phyloP scores from a whole-genome alignment of 23 red algal species.

The Agarophyton chilense region DNA sequence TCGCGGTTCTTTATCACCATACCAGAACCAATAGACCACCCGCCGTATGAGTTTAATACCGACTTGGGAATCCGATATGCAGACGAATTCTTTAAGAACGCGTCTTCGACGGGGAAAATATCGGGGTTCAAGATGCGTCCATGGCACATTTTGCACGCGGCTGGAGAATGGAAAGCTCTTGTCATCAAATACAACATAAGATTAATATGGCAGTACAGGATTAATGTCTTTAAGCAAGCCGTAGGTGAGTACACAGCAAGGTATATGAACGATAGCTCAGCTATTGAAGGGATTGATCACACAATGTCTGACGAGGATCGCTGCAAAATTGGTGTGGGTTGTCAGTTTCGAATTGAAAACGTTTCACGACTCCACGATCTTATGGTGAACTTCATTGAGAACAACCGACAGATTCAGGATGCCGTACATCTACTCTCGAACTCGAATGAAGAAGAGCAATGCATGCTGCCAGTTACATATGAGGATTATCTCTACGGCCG shows the following conservation, averaged over 20 bases:
- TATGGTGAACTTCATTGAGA: slow-evolving; percentile 38
- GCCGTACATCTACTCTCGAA: slow-evolving; percentile 34
- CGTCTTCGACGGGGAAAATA: slow-evolving; percentile 8
- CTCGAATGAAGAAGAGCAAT: slow-evolving; percentile 11
- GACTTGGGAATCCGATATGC: slow-evolving; percentile 17
- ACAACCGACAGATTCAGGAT: slow-evolving; percentile 29
- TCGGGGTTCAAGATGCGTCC: slow-evolving; percentile 65
- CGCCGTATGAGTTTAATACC: slow-evolving; percentile 26
- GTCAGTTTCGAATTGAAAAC: slow-evolving; percentile 50
- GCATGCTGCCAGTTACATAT: slow-evolving; percentile 36
- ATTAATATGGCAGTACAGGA: slow-evolving; percentile 58
- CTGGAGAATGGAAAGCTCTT: slow-evolving; percentile 36
- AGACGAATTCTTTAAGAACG: slow-evolving; percentile 29
- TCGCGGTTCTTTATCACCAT: slow-evolving; percentile 31
- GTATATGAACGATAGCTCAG: slow-evolving; percentile 54
- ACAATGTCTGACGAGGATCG: slow-evolving; percentile 19
- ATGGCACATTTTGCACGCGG: slow-evolving; percentile 42
- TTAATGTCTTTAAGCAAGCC: slow-evolving; percentile 61
- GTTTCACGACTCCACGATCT: slow-evolving; percentile 36
- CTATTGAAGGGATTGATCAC: slow-evolving; percentile 45
- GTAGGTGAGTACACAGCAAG: slow-evolving; percentile 46
- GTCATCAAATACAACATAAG: slow-evolving; percentile 23
- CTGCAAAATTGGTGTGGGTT: slow-evolving; percentile 50
- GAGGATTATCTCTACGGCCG: slow-evolving; percentile 60
- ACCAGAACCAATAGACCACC: slow-evolving; percentile 59